Evolutionary conservation across 1,139 yeast species (phyloP).

Genomic region (Geotrichum restrictum): DNA sequence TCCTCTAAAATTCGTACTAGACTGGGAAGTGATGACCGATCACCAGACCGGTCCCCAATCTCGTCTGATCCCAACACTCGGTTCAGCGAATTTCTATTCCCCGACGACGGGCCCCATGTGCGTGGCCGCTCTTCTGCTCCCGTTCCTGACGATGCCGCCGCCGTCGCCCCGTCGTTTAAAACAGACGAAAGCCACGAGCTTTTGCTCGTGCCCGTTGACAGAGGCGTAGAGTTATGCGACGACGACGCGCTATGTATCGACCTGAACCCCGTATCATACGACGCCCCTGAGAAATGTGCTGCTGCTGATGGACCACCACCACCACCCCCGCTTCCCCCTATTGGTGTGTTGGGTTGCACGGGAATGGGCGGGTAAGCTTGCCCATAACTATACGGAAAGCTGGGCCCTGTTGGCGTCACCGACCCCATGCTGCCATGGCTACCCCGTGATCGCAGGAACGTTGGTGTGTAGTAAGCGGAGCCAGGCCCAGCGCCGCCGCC

Average conservation of each 20-base stretch:
- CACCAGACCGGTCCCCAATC: constrained; percentile 22
- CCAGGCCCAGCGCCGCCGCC: not conserved
- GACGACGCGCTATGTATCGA: constrained; percentile 24
- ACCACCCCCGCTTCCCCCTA: constrained; percentile 3
- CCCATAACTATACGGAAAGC: constrained; percentile 1
- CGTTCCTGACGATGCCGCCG: not conserved
- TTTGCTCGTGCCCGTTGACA: constrained; percentile 29
- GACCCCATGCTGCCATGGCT: constrained; percentile 1
- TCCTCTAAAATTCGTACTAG: constrained; percentile 33
- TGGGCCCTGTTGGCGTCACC: constrained; percentile 1
- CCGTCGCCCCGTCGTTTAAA: constrained; percentile 25
- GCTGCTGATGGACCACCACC: constrained; percentile 16
- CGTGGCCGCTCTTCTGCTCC: constrained; percentile 31
- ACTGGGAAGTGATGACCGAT: constrained; percentile 30
- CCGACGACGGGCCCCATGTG: constrained; percentile 35
- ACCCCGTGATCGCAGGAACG: not conserved
- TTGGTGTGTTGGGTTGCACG: constrained; percentile 25
- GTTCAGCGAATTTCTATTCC: constrained; percentile 20
- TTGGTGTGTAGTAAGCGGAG: constrained; percentile 1
- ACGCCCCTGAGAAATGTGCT: constrained; percentile 14
- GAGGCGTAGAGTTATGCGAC: constrained; percentile 31
- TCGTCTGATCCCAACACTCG: constrained; percentile 30
- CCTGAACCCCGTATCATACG: constrained; percentile 11
- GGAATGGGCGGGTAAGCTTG: constrained; percentile 24
- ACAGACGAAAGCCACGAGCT: constrained; percentile 34